Evolutionary conservation across 2,329 filamentous ascomycete genomes (phyloP), one percentile per base, ranked within the genome.

Genomic region (Orbilia quercus): DNA sequence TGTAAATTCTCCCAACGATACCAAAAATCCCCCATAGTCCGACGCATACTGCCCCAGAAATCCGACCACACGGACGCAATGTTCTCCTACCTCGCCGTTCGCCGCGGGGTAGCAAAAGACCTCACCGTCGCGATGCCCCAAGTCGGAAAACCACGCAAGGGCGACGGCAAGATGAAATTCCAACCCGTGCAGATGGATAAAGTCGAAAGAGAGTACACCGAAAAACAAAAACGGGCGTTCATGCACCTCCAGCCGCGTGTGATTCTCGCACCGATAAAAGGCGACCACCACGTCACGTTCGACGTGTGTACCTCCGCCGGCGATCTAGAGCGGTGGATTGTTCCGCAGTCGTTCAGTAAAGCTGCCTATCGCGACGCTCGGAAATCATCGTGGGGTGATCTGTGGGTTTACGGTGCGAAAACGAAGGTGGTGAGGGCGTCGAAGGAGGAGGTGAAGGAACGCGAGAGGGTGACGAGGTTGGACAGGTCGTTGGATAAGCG

Each of bases 401-500:
- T 98, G 7, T 99, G 95, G 95, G 92, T 94, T 0, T 84, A 98
- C 0, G 95, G 95, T 0, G 94, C 93, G 20, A 98, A 98, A 84
- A 96, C 92, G 0, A 85, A 92, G 11, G 85, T 90, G 2, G 79
- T 81, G 1, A 83, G 91, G 50, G 83, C 82, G 12, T 82, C 90
- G 45, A 86, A 88, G 6, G 81, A 90, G 1, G 47, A 28, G 16
- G 23, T 50, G 16, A 34, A 14, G 18, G 22, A 50, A 11, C 12
- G 58, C 18, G 28, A 50, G 44, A 47, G 20, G 18, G 31, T 23
- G 31, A 47, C 23, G 22, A 20, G 38, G 20, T 12, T 31, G 11
- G 65, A 48, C 25, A 54, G 45, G 54, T 22, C 38, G 20, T 28
- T 57, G 40, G 23, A 18, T 20, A 71, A 53, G 36, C 20, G 58